Base-by-base conservation (phyloP, 352 stramenopile species). In the Globisporangium solare region DNA sequence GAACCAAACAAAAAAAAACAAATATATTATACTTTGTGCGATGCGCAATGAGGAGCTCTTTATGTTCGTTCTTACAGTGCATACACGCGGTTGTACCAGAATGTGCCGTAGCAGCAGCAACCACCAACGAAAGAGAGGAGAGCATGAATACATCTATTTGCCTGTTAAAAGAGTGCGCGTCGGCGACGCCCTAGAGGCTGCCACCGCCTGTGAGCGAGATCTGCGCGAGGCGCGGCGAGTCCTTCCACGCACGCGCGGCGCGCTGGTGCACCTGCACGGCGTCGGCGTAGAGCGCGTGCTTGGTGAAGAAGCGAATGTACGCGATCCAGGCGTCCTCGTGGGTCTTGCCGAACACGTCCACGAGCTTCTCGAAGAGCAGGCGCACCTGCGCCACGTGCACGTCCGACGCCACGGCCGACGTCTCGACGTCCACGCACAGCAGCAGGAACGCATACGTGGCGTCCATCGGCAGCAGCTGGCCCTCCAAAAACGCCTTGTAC, bases 281-380 rank as follows among this genome's bases (percentile, higher is more conserved):
- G 45, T 95, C 83, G 2, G 71, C 67, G 54, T 71, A 80, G 37
- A 58, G 54, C 21, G 56, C 63, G 14, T 67, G 63, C 39, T 70
- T 63, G 11, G 63, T 61, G 57, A 76, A 83, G 40, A 92, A 90
- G 53, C 61, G 68, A 40, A 93, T 70, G 68, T 95, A 95, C 51
- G 65, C 67, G 63, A 89, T 55, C 79, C 81, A 95, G 4, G 85
- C 73, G 37, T 86, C 79, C 54, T 92, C 79, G 3, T 73, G 58
- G 22, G 56, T 47, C 40, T 54, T 53, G 45, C 85, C 79, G 37
- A 88, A 95, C 3, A 95, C 63, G 49, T 93, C 85, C 31, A 95
- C 68, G 48, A 93, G 58, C 68, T 90, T 90, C 64, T 95, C 85
- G 58, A 90, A 93, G 46, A 95, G 61, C 53, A 66, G 60, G 42